Evolutionary conservation across 768 basidiomycete genomes (phyloP).

Genomic region (Gloeopeniophorella convolvens): DNA sequence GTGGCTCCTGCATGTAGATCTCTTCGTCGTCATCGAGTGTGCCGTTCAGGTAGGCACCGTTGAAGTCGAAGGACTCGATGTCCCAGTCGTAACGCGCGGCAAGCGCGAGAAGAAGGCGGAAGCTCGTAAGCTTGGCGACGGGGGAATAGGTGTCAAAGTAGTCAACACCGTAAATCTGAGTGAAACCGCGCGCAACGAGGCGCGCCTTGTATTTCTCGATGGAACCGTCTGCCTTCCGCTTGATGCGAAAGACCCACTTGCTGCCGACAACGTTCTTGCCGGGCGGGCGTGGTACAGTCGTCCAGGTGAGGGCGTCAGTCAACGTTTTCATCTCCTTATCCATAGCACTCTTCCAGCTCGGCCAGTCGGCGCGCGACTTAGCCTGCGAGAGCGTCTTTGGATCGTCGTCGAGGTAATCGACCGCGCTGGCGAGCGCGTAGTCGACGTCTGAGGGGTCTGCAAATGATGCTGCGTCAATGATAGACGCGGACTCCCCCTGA

Average conservation of each 20-base stretch:
- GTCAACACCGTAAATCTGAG: no score
- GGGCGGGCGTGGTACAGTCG: slow-evolving; percentile 23
- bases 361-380: slow-evolving; percentile 23
- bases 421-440: neutral
- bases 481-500: no score
- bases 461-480: no score
- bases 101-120: slow-evolving; percentile 24
- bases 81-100: slow-evolving; percentile 25
- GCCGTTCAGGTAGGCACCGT: slow-evolving; percentile 26
- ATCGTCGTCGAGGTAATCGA: neutral
- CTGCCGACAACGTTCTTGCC: slow-evolving; percentile 21
- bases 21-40: neutral
- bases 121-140: slow-evolving; percentile 23
- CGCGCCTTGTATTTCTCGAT: slow-evolving; percentile 24
- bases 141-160: no score
- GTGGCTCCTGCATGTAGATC: slow-evolving; percentile 18
- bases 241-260: slow-evolving; percentile 38
- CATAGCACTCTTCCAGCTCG: slow-evolving; percentile 25
- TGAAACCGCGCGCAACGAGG: slow-evolving; percentile 31
- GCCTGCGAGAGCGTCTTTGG: slow-evolving; percentile 20
- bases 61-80: slow-evolving; percentile 31
- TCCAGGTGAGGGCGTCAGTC: slow-evolving; percentile 27
- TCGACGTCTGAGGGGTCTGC: no score
- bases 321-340: slow-evolving; percentile 21
- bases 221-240: slow-evolving; percentile 31